Conservation (phyloP, 257 asterid species). For the Solanum peruvianum region DNA sequence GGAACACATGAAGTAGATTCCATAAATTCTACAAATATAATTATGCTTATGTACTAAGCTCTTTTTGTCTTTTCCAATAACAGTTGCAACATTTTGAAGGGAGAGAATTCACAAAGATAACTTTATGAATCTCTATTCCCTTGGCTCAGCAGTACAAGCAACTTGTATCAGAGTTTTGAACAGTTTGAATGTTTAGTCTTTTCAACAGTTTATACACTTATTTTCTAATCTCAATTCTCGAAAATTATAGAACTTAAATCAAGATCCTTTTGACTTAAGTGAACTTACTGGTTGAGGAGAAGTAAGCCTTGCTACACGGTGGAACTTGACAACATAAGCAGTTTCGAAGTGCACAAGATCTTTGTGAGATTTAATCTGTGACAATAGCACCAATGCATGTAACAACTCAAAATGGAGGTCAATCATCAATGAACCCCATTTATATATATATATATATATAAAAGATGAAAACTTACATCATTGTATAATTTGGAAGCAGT, state of each 20-base stretch:
- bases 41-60: not conserved
- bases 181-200: not conserved
- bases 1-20: not conserved
- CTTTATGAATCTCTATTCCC: not conserved
- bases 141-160: not conserved
- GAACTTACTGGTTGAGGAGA: constrained; percentile 72
- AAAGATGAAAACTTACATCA: constrained; percentile 44
- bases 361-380: constrained; percentile 81
- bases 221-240: not conserved
- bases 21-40: not conserved
- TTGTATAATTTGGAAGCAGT: constrained; percentile 88
- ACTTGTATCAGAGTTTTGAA: not conserved
- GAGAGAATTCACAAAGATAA: not conserved
- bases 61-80: not conserved
- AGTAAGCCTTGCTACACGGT: constrained; percentile 90
- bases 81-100: not conserved
- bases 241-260: not conserved
- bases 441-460: not conserved
- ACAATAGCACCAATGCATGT: constrained; percentile 4
- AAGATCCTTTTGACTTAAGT: constrained; percentile 10
- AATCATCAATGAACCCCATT: not conserved
- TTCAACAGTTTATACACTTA: not conserved
- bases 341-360: constrained; percentile 97
- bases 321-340: constrained; percentile 93
- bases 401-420: not conserved